Percentiles rank a stretch among this genome's conserved stretches.
Conservation (phyloP, 2,329 filamentous ascomycete species). For the Talaromyces verruculosus region DNA sequence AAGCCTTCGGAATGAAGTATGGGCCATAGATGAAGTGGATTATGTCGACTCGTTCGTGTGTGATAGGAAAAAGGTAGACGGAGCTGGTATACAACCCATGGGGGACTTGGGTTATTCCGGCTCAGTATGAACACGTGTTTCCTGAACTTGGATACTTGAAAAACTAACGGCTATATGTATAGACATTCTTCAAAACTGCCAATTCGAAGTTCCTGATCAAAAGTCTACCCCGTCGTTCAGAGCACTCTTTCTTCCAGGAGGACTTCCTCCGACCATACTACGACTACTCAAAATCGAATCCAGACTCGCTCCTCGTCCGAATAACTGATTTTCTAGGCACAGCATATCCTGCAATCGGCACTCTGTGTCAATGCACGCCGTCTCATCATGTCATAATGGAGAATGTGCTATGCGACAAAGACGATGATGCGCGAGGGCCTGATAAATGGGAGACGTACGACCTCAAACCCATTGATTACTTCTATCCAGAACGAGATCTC, state of each 20-base stretch:
- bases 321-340: constrained; percentile 69
- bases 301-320: constrained; percentile 64
- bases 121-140: constrained; percentile 48
- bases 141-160: not conserved
- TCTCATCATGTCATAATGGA: constrained; percentile 78
- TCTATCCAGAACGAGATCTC: constrained; percentile 72
- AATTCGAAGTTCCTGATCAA: constrained; percentile 70
- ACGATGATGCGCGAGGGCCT: constrained; percentile 42
- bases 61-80: constrained; percentile 34
- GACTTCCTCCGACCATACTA: constrained; percentile 66
- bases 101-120: constrained; percentile 73
- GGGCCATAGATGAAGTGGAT: constrained; percentile 55
- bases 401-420: constrained; percentile 65
- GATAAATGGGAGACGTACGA: constrained; percentile 70
- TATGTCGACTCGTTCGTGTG: constrained; percentile 56
- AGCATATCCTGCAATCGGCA: constrained; percentile 58
- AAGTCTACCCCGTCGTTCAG: constrained; percentile 67
- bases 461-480: constrained; percentile 71
- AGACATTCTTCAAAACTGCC: constrained; percentile 69
- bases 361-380: constrained; percentile 60
- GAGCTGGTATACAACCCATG: constrained; percentile 53
- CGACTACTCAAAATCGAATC: constrained; percentile 61
- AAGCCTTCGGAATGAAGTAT: constrained; percentile 52
- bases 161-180: not conserved
- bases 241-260: constrained; percentile 67